Conservation (phyloP, 2,329 filamentous ascomycete species). For the Ambrosiella beaveri region DNA sequence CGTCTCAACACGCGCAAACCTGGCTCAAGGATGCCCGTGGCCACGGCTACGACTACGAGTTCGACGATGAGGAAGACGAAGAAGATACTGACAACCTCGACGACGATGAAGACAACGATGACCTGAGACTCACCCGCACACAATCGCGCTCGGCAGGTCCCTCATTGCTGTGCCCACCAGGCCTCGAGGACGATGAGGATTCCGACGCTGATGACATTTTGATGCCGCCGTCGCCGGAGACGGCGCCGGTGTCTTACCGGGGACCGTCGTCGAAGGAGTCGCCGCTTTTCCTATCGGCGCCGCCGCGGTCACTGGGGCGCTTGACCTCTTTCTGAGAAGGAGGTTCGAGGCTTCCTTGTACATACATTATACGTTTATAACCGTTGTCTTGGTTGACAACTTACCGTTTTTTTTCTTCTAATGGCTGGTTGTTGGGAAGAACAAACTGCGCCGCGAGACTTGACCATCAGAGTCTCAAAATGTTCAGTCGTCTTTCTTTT, state of each 20-base stretch:
- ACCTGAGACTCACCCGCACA: constrained; percentile 51
- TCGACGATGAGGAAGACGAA: constrained; percentile 30
- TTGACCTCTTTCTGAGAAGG: constrained; percentile 21
- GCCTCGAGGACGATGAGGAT: constrained; percentile 52
- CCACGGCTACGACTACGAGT: constrained; percentile 19
- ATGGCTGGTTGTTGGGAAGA: neutral
- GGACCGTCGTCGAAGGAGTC: neutral
- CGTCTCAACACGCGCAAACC: neutral
- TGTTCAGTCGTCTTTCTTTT: neutral
- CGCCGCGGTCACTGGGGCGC: constrained; percentile 31
- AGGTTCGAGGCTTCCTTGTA: constrained; percentile 2
- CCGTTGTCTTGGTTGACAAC: neutral
- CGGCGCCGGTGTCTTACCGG: constrained; percentile 22
- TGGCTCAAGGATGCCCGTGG: neutral
- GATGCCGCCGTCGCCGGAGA: constrained; percentile 53
- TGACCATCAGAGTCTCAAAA: neutral
- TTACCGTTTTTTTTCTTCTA: neutral
- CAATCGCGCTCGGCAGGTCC: constrained; percentile 32
- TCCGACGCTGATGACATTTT: constrained; percentile 48
- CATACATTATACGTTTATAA: constrained; percentile 7
- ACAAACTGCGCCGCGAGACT: neutral
- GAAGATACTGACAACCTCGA: constrained; percentile 31
- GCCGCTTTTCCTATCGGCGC: constrained; percentile 19
- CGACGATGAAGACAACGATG: constrained; percentile 40
- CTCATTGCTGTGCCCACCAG: constrained; percentile 42